Conservation (phyloP, 1,284 basidiomycete genomes). For the Butyriboletus appendiculatus region DNA sequence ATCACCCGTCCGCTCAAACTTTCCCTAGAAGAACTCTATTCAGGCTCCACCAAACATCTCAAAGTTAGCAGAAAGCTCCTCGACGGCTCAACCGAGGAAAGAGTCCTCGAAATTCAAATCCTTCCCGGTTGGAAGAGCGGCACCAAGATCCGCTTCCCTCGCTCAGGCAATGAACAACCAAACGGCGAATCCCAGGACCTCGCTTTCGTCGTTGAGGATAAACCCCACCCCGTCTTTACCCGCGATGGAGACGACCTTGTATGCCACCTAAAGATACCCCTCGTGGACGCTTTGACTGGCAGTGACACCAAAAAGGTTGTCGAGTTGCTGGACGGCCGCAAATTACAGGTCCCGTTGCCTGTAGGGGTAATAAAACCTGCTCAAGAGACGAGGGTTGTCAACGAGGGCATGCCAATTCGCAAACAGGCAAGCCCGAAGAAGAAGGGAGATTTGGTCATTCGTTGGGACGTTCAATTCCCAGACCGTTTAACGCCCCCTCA, state of each 20-base stretch:
- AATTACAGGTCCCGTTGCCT: constrained; percentile 69
- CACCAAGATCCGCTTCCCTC: constrained; percentile 89
- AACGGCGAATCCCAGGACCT: constrained; percentile 80
- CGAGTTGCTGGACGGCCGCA: constrained; percentile 78
- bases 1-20: constrained; percentile 86
- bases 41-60: constrained; percentile 86
- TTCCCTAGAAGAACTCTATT: constrained; percentile 90
- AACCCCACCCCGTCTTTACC: constrained; percentile 74
- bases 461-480: constrained; percentile 88
- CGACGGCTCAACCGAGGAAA: constrained; percentile 82
- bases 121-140: constrained; percentile 88
- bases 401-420: constrained; percentile 91
- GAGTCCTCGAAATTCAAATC: constrained; percentile 88
- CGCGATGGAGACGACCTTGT: constrained; percentile 84
- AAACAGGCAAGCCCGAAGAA: constrained; percentile 72
- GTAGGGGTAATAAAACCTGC: constrained; percentile 77
- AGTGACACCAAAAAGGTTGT: constrained; percentile 53
- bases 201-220: constrained; percentile 91
- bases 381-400: constrained; percentile 66
- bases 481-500: constrained; percentile 69
- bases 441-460: constrained; percentile 83
- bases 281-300: constrained; percentile 83
- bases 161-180: constrained; percentile 84
- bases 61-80: constrained; percentile 81
- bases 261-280: constrained; percentile 62